Evolutionary conservation across 441 rosid species (phyloP).

Genomic region (Manihot esculenta): DNA sequence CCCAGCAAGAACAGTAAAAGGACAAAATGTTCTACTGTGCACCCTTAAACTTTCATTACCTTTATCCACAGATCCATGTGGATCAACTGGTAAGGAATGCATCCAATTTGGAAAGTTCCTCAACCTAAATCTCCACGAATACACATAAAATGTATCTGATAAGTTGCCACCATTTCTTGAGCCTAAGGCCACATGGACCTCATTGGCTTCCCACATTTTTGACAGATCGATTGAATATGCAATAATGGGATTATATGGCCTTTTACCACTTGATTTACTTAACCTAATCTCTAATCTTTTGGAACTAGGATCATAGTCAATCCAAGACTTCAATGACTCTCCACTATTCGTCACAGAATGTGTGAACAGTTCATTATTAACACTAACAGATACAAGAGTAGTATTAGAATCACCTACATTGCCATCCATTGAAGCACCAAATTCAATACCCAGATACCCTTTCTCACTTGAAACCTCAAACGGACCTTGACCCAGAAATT

Average conservation of each 20-base stretch:
- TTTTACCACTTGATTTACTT: conserved; percentile 31
- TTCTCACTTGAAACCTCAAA: conserved; percentile 33
- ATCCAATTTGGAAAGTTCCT: conserved; percentile 28
- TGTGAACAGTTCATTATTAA: conserved; percentile 27
- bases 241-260: conserved; percentile 37
- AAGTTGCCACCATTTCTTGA: conserved; percentile 30
- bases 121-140: conserved; percentile 46
- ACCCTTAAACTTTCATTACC: conserved; percentile 20
- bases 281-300: conserved; percentile 42
- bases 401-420: conserved; percentile 36
- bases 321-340: conserved; percentile 40
- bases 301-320: conserved; percentile 46
- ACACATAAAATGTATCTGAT: conserved; percentile 29
- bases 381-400: conserved; percentile 28
- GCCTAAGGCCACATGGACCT: conserved; percentile 39
- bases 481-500: conserved; percentile 32
- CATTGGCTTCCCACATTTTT: conserved; percentile 37
- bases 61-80: conserved; percentile 16
- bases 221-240: conserved; percentile 33
- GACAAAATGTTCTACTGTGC: conserved; percentile 26
- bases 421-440: conserved; percentile 31
- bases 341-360: conserved; percentile 35
- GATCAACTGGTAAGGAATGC: conserved; percentile 55
- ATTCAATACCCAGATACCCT: conserved; percentile 40
- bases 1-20: conserved; percentile 37